A percentile compares a stretch with the other conserved stretches of the same genome.
These are phyloP conservation scores for Zygoascus hellenicus DNA, from an alignment of 1,139 yeast species.

Conservation along the genomic window DNA sequence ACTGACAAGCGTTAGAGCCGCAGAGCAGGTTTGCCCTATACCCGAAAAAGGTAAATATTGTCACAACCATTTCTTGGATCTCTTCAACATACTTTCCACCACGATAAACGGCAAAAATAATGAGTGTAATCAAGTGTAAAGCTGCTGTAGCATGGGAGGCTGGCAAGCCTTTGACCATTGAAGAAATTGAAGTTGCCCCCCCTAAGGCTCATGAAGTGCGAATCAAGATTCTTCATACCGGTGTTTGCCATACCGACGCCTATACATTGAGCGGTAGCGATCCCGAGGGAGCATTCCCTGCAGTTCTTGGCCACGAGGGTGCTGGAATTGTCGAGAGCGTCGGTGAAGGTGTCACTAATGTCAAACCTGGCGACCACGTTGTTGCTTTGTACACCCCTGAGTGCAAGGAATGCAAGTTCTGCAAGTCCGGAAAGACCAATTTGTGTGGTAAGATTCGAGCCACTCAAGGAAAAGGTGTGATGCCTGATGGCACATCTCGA, in stretches of 20 bases:
- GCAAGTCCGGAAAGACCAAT: conserved; percentile 92
- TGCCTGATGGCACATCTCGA: conserved; percentile 95
- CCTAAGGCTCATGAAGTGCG: conserved; percentile 98
- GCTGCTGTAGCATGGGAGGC: conserved; percentile 99
- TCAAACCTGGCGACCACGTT: conserved; percentile 85
- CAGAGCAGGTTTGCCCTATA: too few species aligned
- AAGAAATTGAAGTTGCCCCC: conserved; percentile 83
- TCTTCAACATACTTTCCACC: too few species aligned
- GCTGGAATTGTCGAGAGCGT: conserved; percentile 91
- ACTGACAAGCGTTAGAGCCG: too few species aligned
- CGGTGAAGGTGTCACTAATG: conserved; percentile 87
- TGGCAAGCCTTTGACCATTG: conserved; percentile 68
- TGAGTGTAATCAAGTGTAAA: conserved; percentile 58
- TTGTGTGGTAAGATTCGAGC: conserved; percentile 87
- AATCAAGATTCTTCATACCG: conserved; percentile 78
- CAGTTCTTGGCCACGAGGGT: conserved; percentile 89
- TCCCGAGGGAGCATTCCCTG: conserved; percentile 95
- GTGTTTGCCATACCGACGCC: conserved; percentile 98
- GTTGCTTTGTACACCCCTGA: conserved; percentile 94
- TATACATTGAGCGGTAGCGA: conserved; percentile 91
- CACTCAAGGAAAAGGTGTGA: conserved; percentile 84
- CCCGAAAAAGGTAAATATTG: too few species aligned
- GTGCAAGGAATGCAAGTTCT: conserved; percentile 91
- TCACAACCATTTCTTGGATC: too few species aligned
- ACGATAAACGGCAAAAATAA: too few species aligned